Evolutionary conservation across 228 moss, liverwort and hornwort genomes (phyloP), one percentile per base, ranked within the genome.

Genomic region (Sphagnum fallax): DNA sequence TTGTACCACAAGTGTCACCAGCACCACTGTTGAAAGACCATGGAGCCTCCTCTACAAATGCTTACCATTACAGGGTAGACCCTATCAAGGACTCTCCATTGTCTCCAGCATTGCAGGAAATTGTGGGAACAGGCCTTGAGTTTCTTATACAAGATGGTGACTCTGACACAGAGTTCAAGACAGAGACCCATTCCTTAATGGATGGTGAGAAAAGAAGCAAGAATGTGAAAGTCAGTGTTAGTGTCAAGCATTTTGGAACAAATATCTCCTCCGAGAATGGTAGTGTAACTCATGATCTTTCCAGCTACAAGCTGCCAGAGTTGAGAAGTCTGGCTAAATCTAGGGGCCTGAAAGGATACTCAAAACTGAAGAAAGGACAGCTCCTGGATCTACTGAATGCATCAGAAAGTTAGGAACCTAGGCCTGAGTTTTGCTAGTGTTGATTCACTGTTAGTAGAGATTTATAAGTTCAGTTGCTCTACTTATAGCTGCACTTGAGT

Each of bases 271-370:
- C 47, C 5, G 67, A 60, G n/a, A 58, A 8, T 57, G 53, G 59
- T 49, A 53, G 32, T 10, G 53, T 53, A 51, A 52, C 47, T 5
- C 72, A 68, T 67, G 67, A 53, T 64, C 66, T 79, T 50, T 52
- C 50, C 50, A 18, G 62, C 48, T 68, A 48, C 53, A 79, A 74
- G 62, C 59, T 79, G 62, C 52, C 71, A 50, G 71, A 79, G 10
- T 64, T 79, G 52, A 79, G 72, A 60, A 75, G 53, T 52, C 52
- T 79, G 58, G 79, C 79, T 48, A 79, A 79, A 63, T 50, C 67
- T 32, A 71, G 79, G 51, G 75, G 79, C 5, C 71, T 79, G 59
- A 79, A 66, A 69, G 79, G 79, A 16, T 79, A 79, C 49, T 79
- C 79, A 8, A 79, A 75, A 60, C 52, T 79, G 16, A 79, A 75